Evolutionary conservation across 2,329 filamentous ascomycete genomes (phyloP), one percentile per base, ranked within the genome.

Genomic region (Cladobotryum protrusum): DNA sequence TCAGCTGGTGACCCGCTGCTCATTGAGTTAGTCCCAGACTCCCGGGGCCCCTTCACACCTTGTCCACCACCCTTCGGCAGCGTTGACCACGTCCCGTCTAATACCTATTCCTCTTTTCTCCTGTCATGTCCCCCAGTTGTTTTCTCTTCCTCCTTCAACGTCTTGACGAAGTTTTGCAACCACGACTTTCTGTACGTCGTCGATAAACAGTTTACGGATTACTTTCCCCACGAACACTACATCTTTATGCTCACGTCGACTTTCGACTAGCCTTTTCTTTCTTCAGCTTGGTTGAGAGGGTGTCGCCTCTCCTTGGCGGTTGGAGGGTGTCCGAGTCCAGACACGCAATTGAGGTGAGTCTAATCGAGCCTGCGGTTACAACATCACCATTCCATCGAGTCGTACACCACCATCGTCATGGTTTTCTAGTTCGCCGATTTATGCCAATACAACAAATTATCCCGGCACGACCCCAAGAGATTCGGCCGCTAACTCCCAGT

Each of bases 1-100:
- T 52, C 49, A 52, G 49, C 49, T 52, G 49, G 24, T 45, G 42
- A 52, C 46, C 49, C 49, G 40, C 49, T 48, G 24, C 40, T 45
- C 47, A 42, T 35, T 8, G 6, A 42, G 40, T 18, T 46, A 46
- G 47, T 43, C 43, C 50, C 50, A 49, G 43, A 46, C 40, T 49
- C 47, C 47, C 47, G 47, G 50, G 50, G 50, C 47, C 46, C 17
- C 41, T 42, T 35, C 48, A 35, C 48, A 45, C 48, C 39, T 29
- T 24, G 37, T 20, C 20, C 37, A 42, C 35, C 33, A 18, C 42
- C 12, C 15, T 17, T n/a, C 7, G 43, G 37, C 37, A 43, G 44
- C 43, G 45, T 36, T 40, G 39, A 12, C 19, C 37, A 15, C 37
- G 15, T 17, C 11, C 15, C 35, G 14, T 37, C 35, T 37, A n/a